Conservation (phyloP, 1,284 basidiomycete genomes). For the Naganishia liquefaciens region DNA sequence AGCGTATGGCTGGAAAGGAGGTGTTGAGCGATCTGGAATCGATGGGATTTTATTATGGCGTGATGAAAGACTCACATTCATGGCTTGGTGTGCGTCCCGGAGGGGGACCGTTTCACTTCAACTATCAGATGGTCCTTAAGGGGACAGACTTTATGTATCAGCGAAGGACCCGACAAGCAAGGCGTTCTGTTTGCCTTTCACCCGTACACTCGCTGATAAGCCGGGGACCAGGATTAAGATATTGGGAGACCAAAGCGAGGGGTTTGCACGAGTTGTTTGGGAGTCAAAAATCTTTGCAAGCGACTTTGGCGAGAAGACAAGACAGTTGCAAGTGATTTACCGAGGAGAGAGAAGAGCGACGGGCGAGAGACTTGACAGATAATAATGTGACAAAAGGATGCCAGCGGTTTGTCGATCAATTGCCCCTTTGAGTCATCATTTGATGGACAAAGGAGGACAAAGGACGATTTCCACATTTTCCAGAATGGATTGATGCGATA, state of each 20-base stretch:
- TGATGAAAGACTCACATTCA: not conserved
- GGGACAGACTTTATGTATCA: too few relatives aligned
- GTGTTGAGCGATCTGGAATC: not conserved
- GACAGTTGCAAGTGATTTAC: not conserved
- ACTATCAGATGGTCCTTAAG: too few relatives aligned
- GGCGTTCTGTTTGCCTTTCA: not conserved
- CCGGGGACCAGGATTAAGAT: too few relatives aligned
- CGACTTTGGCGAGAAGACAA: constrained; percentile 7
- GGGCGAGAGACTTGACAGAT: not conserved
- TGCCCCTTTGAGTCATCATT: constrained; percentile 25
- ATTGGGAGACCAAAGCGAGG: not conserved
- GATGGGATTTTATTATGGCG: not conserved
- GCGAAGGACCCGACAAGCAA: not conserved
- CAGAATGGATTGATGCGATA: not conserved
- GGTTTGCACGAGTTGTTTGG: not conserved
- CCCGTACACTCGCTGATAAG: too few relatives aligned
- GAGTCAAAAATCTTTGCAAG: not conserved
- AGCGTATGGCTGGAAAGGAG: constrained; percentile 8
- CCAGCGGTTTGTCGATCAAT: too few relatives aligned
- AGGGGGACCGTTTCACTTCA: too few relatives aligned
- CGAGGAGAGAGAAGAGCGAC: not conserved
- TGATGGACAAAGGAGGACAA: constrained; percentile 15
- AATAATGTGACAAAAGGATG: not conserved
- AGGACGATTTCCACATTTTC: too few relatives aligned
- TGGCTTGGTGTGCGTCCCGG: not conserved